Evolutionary conservation across 2,329 filamentous ascomycete genomes (phyloP).

Genomic region (Alternaria brassicicola): DNA sequence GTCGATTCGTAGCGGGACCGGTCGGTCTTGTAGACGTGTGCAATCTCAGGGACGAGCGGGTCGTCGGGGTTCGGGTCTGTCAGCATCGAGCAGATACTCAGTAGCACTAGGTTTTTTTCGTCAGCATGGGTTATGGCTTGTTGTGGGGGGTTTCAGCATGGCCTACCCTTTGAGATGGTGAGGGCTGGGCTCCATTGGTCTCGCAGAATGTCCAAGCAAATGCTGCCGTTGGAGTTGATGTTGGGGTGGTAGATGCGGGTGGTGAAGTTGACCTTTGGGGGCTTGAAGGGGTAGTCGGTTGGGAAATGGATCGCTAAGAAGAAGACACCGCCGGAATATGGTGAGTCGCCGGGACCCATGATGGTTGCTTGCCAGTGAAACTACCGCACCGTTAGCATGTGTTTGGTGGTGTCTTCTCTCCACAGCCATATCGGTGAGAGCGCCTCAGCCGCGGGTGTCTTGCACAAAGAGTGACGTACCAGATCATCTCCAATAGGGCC

Average conservation of each 20-base stretch:
- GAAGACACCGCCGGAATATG: constrained; percentile 98
- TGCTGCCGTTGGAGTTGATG: constrained; percentile 99
- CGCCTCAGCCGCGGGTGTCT: constrained; percentile 40
- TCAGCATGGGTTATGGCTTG: constrained; percentile 1
- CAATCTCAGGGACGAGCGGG: constrained; percentile 97
- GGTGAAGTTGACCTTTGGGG: constrained; percentile 99
- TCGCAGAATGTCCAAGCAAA: constrained; percentile 96
- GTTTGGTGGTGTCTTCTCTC: constrained; percentile 9
- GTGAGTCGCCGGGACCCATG: constrained; percentile 97
- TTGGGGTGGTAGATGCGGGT: constrained; percentile 99
- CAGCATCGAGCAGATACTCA: constrained; percentile 99
- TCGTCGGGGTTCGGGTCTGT: constrained; percentile 99
- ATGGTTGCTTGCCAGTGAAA: constrained; percentile 99
- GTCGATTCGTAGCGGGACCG: constrained; percentile 94
- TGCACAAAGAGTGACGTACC: constrained; percentile 66
- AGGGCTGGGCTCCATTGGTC: constrained; percentile 99
- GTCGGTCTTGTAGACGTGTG: constrained; percentile 99
- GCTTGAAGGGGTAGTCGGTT: constrained; percentile 99
- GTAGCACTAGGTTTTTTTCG: constrained; percentile 70
- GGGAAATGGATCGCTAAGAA: constrained; percentile 99
- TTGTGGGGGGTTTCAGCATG: neutral
- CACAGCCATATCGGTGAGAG: constrained; percentile 23
- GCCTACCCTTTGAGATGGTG: constrained; percentile 94
- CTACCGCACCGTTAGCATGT: constrained; percentile 58
- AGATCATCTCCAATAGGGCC: constrained; percentile 96